phyloP scores from a whole-genome alignment of 1,139 yeast species.

The Zhuliangozyma parablackwelliae region DNA sequence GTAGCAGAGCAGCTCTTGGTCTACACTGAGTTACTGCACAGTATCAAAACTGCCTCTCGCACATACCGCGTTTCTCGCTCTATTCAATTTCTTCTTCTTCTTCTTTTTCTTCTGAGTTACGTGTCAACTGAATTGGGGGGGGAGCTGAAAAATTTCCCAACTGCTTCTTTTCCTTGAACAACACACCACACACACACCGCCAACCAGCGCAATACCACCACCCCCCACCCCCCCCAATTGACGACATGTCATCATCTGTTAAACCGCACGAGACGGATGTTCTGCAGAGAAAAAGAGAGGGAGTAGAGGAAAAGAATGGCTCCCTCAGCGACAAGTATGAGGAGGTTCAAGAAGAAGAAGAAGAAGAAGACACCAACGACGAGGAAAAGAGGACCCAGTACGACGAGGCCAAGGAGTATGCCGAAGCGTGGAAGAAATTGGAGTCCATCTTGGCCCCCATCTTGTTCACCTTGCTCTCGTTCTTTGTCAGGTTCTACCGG shows the following conservation, averaged over 20 bases:
- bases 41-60: no score
- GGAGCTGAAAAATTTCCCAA: slow-evolving; percentile 1
- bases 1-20: no score
- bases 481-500: slow-evolving; percentile 50
- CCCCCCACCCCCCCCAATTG: no score
- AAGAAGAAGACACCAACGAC: slow-evolving; percentile 16
- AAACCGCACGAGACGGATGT: slow-evolving; percentile 17
- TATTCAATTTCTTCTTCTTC: not conserved
- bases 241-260: slow-evolving; percentile 25
- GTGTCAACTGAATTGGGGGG: slow-evolving; percentile 5
- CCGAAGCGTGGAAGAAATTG: slow-evolving; percentile 25
- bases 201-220: no score
- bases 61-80: slow-evolving; percentile 2
- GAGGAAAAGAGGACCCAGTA: slow-evolving; percentile 23
- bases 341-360: slow-evolving; percentile 10
- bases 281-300: slow-evolving; percentile 8
- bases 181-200: no score
- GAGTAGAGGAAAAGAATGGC: no score
- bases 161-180: slow-evolving; percentile 1
- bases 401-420: slow-evolving; percentile 28
- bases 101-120: slow-evolving; percentile 1
- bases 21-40: no score
- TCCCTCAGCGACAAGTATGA: slow-evolving; percentile 9
- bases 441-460: slow-evolving; percentile 43
- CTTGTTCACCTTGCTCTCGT: slow-evolving; percentile 44